Evolutionary conservation across 2,329 filamentous ascomycete genomes (phyloP), one percentile per base, ranked within the genome.

Genomic region (Cercospora brassicicola): DNA sequence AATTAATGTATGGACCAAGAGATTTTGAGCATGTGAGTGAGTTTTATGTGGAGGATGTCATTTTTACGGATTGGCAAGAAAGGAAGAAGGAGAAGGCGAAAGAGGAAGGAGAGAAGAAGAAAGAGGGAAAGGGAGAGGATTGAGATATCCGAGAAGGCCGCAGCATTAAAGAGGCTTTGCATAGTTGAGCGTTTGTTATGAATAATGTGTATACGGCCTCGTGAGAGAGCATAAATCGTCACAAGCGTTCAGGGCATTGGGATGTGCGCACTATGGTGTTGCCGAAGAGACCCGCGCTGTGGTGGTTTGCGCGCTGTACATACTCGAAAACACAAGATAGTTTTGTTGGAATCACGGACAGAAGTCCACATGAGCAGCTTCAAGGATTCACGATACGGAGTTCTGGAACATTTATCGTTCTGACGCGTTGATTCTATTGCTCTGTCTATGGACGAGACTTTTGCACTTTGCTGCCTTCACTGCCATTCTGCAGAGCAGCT

Each of bases 21-120:
- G 62, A 64, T 23, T 64, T 64, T 9, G 36, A 8, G 4, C 39
- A 64, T 48, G 62, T 57, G 13, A 64, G 30, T 13, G 33, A 59
- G 15, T 64, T 42, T 26, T 56, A 64, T 59, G 8, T 7, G 23
- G 15, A 45, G 2, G 51, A 30, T 28, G 48, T 30, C 0, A 31
- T 59, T 3, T 59, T 33, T 2, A 59, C 31, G 30, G 55, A 59
- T 59, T 59, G 55, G 55, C 10, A 28, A 8, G 55, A 59, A n/a
- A 13, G 55, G n/a, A 36, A 31, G 11, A 59, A 13, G 30, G 5
- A 20, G 55, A 18, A 13, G 30, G 5, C 13, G 55, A 18, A 28
- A 15, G 55, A 36, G 30, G 18, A 20, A 4, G 10, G 28, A 7
- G 48, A 53, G 7, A 7, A 26, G 13, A 26, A 26, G 11, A 51